These are phyloP conservation scores for Pseudogymnoascus sp. DNA, from an alignment of 2,329 filamentous ascomycete species.

Conservation along the genomic window DNA sequence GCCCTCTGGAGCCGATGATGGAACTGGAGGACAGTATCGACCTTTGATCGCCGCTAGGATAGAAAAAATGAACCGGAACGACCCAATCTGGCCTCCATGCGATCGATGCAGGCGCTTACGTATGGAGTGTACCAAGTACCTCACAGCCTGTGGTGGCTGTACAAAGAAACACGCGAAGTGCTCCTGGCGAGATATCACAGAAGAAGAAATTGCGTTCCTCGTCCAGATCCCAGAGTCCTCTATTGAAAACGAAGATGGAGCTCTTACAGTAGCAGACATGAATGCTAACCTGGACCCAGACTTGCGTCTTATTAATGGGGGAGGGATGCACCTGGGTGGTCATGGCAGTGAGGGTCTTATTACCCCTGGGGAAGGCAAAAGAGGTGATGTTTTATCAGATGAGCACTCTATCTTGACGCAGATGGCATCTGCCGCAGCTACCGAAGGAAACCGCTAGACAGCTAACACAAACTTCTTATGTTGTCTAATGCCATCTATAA, in stretches of 20 bases:
- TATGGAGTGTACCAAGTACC: conserved; percentile 75
- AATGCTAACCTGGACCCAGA: conserved; percentile 9
- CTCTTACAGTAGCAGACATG: background rate
- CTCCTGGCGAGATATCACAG: conserved; percentile 72
- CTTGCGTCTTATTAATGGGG: conserved; percentile 10
- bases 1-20: conserved; percentile 19
- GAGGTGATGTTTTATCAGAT: conserved; percentile 9
- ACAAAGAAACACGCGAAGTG: conserved; percentile 88
- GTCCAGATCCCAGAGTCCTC: conserved; percentile 4
- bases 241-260: conserved; percentile 1
- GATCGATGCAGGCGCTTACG: conserved; percentile 73
- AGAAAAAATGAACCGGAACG: conserved; percentile 66
- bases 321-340: background rate
- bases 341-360: background rate
- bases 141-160: conserved; percentile 79
- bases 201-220: conserved; percentile 47
- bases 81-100: conserved; percentile 71
- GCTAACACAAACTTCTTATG: background rate
- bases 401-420: conserved; percentile 19
- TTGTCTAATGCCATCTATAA: conserved; percentile 1
- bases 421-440: conserved; percentile 21
- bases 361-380: conserved; percentile 10
- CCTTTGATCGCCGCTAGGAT: conserved; percentile 64
- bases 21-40: conserved; percentile 36
- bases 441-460: conserved; percentile 12